These are phyloP conservation scores for Pseudozyma sp. DNA, from an alignment of 1,284 basidiomycete species.

Conservation along the genomic window DNA sequence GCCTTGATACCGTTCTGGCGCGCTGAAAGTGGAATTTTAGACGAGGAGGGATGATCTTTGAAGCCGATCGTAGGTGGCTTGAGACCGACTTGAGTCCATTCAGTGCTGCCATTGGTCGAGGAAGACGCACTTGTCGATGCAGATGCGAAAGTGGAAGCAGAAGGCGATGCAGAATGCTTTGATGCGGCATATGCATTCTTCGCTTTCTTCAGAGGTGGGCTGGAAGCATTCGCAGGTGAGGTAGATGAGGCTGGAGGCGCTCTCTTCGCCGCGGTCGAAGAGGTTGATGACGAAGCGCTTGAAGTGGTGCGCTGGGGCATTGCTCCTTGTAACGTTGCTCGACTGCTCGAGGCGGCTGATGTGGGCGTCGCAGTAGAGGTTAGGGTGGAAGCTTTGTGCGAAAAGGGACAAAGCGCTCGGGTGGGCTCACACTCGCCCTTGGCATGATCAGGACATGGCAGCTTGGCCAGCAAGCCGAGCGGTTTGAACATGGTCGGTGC, in stretches of 20 bases:
- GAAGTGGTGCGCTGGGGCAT: constrained; percentile 1
- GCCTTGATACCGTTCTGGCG: constrained; percentile 54
- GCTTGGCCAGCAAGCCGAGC: constrained; percentile 47
- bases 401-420: constrained; percentile 50
- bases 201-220: constrained; percentile 40
- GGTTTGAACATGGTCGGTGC: constrained; percentile 51
- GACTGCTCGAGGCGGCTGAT: constrained; percentile 13
- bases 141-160: constrained; percentile 4
- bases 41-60: constrained; percentile 42
- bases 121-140: constrained; percentile 1
- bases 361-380: not conserved
- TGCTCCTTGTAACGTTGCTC: constrained; percentile 5
- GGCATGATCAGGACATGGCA: constrained; percentile 57
- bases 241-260: constrained; percentile 10
- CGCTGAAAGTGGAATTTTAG: constrained; percentile 43
- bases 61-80: constrained; percentile 45
- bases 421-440: constrained; percentile 46
- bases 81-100: constrained; percentile 42
- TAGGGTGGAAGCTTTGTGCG: constrained; percentile 29
- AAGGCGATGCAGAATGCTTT: constrained; percentile 10
- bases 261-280: constrained; percentile 11
- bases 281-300: not conserved
- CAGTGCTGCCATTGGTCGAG: constrained; percentile 13
- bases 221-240: constrained; percentile 2
- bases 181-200: constrained; percentile 43